Evolutionary conservation across 495 filamentous ascomycete genomes (phyloP).

Genomic region (Aspergillus conjunctus): DNA sequence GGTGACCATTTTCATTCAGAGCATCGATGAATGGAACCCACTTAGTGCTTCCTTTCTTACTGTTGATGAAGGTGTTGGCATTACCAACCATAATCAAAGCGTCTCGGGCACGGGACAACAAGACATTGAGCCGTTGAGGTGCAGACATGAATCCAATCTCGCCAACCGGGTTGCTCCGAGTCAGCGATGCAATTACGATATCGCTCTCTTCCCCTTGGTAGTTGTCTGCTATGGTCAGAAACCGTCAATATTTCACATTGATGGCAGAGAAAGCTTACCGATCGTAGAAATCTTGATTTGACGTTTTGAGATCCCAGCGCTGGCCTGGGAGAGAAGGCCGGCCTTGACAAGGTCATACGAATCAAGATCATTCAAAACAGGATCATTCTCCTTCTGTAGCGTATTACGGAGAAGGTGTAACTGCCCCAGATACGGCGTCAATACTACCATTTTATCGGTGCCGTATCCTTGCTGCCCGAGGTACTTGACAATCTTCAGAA

Average conservation of each 20-base stretch:
- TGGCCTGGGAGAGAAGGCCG: slow-evolving; percentile 59
- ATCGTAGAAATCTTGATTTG: slow-evolving; percentile 66
- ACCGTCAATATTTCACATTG: neutral
- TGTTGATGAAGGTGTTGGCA: slow-evolving; percentile 63
- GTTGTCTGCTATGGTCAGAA: slow-evolving; percentile 55
- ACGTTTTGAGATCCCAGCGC: slow-evolving; percentile 53
- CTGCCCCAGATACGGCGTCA: slow-evolving; percentile 78
- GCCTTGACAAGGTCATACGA: slow-evolving; percentile 66
- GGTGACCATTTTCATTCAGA: slow-evolving; percentile 53
- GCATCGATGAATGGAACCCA: slow-evolving; percentile 64
- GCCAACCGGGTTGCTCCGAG: slow-evolving; percentile 61
- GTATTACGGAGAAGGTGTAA: slow-evolving; percentile 57
- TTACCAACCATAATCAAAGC: slow-evolving; percentile 74
- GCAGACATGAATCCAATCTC: slow-evolving; percentile 78
- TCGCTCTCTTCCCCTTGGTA: slow-evolving; percentile 82
- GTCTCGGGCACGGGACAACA: slow-evolving; percentile 70
- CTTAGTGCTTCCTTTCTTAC: slow-evolving; percentile 57
- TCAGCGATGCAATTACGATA: slow-evolving; percentile 69
- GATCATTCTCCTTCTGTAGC: slow-evolving; percentile 59
- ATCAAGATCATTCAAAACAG: slow-evolving; percentile 71
- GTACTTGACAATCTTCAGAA: slow-evolving; percentile 68
- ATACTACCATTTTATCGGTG: slow-evolving; percentile 63
- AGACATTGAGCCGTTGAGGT: slow-evolving; percentile 70
- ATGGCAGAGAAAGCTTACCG: slow-evolving; percentile 40
- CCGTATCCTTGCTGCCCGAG: slow-evolving; percentile 77